These are phyloP conservation scores for Pestalotiopsis sp. DNA, from an alignment of 2,329 filamentous ascomycete species.

Conservation along the genomic window DNA sequence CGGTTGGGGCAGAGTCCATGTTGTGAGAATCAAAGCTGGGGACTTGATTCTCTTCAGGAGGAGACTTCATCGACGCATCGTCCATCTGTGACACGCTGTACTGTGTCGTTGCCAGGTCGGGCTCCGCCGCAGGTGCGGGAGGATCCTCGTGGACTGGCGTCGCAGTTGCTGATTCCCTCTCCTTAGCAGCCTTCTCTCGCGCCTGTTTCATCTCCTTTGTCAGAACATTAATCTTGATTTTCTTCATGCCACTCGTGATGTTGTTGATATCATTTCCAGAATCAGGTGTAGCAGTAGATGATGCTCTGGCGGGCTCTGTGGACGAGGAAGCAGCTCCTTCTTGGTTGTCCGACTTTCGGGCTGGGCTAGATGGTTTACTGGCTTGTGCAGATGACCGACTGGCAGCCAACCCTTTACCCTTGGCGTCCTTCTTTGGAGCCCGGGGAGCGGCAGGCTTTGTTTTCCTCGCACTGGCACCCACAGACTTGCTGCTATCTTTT, in stretches of 20 bases:
- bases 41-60: background rate
- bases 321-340: background rate
- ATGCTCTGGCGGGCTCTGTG: slow-evolving; percentile 4
- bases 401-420: slow-evolving; percentile 16
- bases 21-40: background rate
- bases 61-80: background rate
- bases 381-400: background rate
- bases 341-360: background rate
- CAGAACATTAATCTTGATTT: slow-evolving; percentile 64
- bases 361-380: slow-evolving; percentile 6
- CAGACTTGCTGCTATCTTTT: slow-evolving; percentile 38
- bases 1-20: background rate
- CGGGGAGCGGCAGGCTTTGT: slow-evolving; percentile 21
- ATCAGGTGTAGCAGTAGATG: slow-evolving; percentile 12
- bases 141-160: background rate
- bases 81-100: background rate
- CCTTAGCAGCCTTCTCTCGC: slow-evolving; percentile 38
- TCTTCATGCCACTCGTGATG: slow-evolving; percentile 62
- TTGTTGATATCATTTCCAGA: slow-evolving; percentile 50
- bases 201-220: slow-evolving; percentile 62
- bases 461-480: slow-evolving; percentile 41
- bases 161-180: slow-evolving; percentile 17
- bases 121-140: background rate
- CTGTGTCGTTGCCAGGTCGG: background rate
- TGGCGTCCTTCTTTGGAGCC: slow-evolving; percentile 13